Evolutionary conservation across 306 rosid genomes (phyloP), one percentile per base, ranked within the genome.

Genomic region (Prosopis cineraria): DNA sequence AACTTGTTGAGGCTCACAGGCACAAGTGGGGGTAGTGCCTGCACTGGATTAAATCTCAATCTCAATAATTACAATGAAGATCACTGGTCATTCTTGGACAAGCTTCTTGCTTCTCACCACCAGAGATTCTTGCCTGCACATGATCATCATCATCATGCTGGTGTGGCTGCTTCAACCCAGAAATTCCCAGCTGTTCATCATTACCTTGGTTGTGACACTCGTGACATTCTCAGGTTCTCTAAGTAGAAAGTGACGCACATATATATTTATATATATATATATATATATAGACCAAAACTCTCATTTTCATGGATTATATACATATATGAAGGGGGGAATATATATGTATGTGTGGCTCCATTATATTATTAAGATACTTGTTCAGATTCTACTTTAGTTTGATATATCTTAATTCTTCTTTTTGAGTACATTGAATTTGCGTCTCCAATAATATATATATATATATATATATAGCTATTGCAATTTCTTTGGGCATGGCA

Each of bases 41-140:
- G 65, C 6, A 1, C n/a, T 12, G 65, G 65, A 27, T n/a, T 58
- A 1, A 58, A 13, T 56, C 64, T 12, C 17, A 76, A 27, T 91
- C 71, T 5, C 88, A 74, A 16, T 73, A 76, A 34, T 25, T 56
- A 56, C 27, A 58, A 25, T 58, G 89, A 44, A 16, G 45, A 66
- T 67, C 50, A 95, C 43, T 95, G 98, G 98, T 88, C 97, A 1
- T 95, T 95, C 84, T 88, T 92, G 93, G 96, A 92, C 76, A 95
- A 93, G 87, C 88, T 95, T 20, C 93, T 95, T 25, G 83, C 94
- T 31, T 72, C 76, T 1, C 77, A 83, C 0, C 75, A 79, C 30
- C 82, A 79, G 10, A 52, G 59, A 20, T 52, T 7, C 14, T 3
- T 45, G n/a, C 20, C 87, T 56, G 17, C 83, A 8, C 29, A 20